A percentile compares a stretch with the other conserved stretches of the same genome.
Conservation (phyloP, 495 filamentous ascomycete species). For the Lepraria neglecta region DNA sequence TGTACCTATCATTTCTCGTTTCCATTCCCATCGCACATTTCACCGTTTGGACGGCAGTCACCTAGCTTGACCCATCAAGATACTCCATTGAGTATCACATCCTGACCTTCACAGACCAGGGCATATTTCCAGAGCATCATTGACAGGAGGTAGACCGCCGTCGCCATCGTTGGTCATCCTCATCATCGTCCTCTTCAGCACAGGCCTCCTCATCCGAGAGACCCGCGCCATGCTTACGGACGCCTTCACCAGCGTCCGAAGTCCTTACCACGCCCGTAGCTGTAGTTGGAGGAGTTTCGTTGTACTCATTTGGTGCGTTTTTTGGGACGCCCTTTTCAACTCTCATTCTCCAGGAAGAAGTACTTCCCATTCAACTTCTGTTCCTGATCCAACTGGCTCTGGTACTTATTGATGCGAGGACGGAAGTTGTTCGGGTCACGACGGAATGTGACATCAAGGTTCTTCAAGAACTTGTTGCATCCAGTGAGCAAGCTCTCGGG, state of each 20-base stretch:
- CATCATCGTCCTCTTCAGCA: slow-evolving; percentile 47
- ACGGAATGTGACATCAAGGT: slow-evolving; percentile 94
- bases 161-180: slow-evolving; percentile 39
- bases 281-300: slow-evolving; percentile 38
- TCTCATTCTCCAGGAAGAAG: slow-evolving; percentile 93
- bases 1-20: not conserved
- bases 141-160: slow-evolving; percentile 41
- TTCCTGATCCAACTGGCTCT: slow-evolving; percentile 93
- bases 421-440: slow-evolving; percentile 93
- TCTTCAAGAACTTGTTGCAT: slow-evolving; percentile 95
- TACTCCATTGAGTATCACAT: not conserved
- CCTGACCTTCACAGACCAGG: too few species aligned
- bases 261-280: slow-evolving; percentile 30
- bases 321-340: slow-evolving; percentile 59
- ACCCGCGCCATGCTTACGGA: slow-evolving; percentile 34
- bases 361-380: slow-evolving; percentile 92
- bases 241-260: slow-evolving; percentile 42
- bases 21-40: not conserved
- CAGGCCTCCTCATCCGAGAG: slow-evolving; percentile 40
- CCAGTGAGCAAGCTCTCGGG: slow-evolving; percentile 91
- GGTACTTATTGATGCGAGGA: slow-evolving; percentile 95
- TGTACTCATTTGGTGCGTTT: slow-evolving; percentile 34
- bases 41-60: slow-evolving; percentile 32
- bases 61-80: slow-evolving; percentile 43
- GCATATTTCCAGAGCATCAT: not conserved